phyloP scores from a whole-genome alignment of 768 basidiomycete genomes.

The Phanerochaete carnosa region DNA sequence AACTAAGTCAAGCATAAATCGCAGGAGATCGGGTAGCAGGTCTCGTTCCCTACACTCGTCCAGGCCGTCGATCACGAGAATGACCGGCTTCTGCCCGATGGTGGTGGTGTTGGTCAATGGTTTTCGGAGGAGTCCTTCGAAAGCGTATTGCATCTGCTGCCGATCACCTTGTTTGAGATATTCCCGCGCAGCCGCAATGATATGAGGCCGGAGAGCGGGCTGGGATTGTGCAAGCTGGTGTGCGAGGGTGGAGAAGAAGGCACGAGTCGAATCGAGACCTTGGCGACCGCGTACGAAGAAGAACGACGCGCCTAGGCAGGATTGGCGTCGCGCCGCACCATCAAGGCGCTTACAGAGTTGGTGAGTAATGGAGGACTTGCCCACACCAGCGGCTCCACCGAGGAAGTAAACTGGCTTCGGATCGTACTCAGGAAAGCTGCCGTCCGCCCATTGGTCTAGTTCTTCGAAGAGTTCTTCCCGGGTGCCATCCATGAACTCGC shows the following conservation, averaged over 20 bases:
- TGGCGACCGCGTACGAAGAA: neutral
- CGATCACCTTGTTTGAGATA: neutral
- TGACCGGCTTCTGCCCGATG: neutral
- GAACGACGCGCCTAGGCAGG: neutral
- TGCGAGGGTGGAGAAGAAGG: neutral
- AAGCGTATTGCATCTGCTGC: neutral
- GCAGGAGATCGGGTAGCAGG: neutral
- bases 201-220: neutral
- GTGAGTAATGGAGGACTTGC: neutral
- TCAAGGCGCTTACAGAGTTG: neutral
- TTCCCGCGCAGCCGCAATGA: neutral
- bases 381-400: neutral
- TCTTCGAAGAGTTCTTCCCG: neutral
- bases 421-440: neutral
- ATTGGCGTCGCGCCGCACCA: neutral
- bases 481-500: constrained; percentile 1
- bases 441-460: neutral
- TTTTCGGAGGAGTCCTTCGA: neutral
- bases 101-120: neutral
- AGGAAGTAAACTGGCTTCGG: neutral
- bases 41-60: neutral
- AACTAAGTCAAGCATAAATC: neutral
- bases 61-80: neutral
- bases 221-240: neutral
- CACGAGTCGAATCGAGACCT: neutral